phyloP scores from a whole-genome alignment of 306 rosid genomes.

The Dryas drummondii region DNA sequence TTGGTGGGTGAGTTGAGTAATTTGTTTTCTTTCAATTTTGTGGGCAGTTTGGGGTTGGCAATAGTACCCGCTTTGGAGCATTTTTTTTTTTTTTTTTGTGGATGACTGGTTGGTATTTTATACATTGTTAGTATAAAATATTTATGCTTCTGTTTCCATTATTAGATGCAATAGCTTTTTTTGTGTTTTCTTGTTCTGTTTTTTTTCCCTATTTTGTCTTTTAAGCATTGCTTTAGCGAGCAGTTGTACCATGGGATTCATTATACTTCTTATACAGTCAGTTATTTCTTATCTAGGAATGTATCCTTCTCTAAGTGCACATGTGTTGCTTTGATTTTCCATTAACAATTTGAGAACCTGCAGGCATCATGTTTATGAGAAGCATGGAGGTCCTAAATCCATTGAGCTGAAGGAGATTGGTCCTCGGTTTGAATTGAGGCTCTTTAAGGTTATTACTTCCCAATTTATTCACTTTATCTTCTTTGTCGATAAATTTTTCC shows the following conservation, averaged over 20 bases:
- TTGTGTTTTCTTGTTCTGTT: neutral
- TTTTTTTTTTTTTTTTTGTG: too few species aligned
- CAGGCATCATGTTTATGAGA: constrained; percentile 90
- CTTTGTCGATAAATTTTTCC: neutral
- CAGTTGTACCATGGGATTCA: neutral
- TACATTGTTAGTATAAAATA: too few species aligned
- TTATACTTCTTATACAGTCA: neutral
- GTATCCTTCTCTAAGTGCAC: neutral
- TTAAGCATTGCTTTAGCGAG: neutral
- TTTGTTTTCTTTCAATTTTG: too few species aligned
- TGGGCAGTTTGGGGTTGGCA: too few species aligned
- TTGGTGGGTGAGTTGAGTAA: too few species aligned
- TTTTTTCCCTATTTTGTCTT: neutral
- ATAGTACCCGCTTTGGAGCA: too few species aligned
- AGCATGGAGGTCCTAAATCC: constrained; percentile 75
- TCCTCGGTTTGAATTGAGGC: constrained; percentile 85
- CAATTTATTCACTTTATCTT: constrained; percentile 20
- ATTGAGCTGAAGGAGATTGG: constrained; percentile 86
- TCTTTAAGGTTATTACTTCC: constrained; percentile 56
- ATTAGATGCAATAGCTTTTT: neutral
- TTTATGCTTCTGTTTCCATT: too few species aligned
- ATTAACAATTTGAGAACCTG: constrained; percentile 13
- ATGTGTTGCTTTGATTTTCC: neutral
- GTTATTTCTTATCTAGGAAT: neutral
- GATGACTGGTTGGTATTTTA: too few species aligned